Conservation (phyloP, 106 monocot species). For the Dendrobium chrysotoxum region DNA sequence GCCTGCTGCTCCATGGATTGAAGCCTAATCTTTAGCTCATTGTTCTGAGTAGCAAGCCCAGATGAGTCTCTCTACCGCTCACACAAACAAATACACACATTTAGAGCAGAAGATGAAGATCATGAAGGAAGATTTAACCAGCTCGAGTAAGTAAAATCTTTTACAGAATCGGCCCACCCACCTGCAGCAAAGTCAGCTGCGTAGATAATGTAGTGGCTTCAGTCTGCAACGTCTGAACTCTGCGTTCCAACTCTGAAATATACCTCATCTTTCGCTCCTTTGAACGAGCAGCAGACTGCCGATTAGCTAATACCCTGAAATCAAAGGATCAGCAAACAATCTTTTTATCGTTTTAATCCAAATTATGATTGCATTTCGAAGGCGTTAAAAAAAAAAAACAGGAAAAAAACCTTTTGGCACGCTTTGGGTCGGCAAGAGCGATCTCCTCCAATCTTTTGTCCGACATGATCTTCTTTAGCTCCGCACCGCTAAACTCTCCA, state of each 20-base stretch:
- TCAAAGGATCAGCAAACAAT: neutral
- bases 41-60: conserved; percentile 68
- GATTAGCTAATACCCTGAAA: conserved; percentile 64
- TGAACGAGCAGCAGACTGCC: conserved; percentile 82
- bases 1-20: conserved; percentile 93
- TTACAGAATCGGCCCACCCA: conserved; percentile 8
- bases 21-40: conserved; percentile 71
- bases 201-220: conserved; percentile 75
- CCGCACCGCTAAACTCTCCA: conserved; percentile 48
- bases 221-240: conserved; percentile 73
- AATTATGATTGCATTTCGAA: neutral
- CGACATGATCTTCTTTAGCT: conserved; percentile 59
- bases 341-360: neutral
- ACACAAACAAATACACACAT: neutral
- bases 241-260: conserved; percentile 69
- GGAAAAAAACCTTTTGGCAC: conserved; percentile 38
- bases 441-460: conserved; percentile 57
- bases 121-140: neutral
- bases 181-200: conserved; percentile 76
- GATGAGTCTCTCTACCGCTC: conserved; percentile 56
- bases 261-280: conserved; percentile 75
- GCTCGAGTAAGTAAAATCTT: neutral
- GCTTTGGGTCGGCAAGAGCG: conserved; percentile 40
- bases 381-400: neutral
- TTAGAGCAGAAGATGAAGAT: neutral